These are phyloP conservation scores for Tolypocladium tropicale DNA, from an alignment of 2,329 filamentous ascomycete species.

Conservation along the genomic window DNA sequence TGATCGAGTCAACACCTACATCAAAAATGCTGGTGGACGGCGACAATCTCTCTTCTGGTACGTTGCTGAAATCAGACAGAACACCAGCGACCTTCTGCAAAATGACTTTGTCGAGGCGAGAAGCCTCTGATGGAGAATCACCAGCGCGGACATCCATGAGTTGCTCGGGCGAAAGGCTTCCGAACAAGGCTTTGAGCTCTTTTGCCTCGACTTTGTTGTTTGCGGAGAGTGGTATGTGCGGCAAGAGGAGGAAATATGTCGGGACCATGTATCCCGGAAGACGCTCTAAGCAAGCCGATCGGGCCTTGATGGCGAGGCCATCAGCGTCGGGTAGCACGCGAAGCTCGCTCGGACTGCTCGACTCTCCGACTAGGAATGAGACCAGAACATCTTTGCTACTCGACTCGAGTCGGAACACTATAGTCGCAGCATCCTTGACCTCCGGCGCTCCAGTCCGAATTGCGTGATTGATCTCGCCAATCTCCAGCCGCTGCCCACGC, in stretches of 20 bases:
- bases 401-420: conserved; percentile 59
- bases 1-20: conserved; percentile 80
- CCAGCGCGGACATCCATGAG: conserved; percentile 45
- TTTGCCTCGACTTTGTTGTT: conserved; percentile 87
- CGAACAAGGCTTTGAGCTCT: conserved; percentile 56
- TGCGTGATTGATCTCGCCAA: conserved; percentile 82
- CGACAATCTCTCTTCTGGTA: conserved; percentile 32
- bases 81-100: conserved; percentile 40
- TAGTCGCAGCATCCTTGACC: conserved; percentile 62
- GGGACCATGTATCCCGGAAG: conserved; percentile 87
- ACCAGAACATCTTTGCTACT: conserved; percentile 77
- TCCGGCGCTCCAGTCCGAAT: conserved; percentile 51
- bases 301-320: conserved; percentile 34
- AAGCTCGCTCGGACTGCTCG: conserved; percentile 6
- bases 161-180: conserved; percentile 45
- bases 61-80: conserved; percentile 41
- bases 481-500: conserved; percentile 78
- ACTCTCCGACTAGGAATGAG: conserved; percentile 49
- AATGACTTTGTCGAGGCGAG: conserved; percentile 21
- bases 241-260: conserved; percentile 65
- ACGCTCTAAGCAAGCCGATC: conserved; percentile 53
- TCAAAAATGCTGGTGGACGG: conserved; percentile 66
- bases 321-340: conserved; percentile 18
- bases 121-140: conserved; percentile 9
- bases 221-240: conserved; percentile 65